Evolutionary conservation across 2,329 filamentous ascomycete genomes (phyloP), one percentile per base, ranked within the genome.

Genomic region (Fusarium sp.): DNA sequence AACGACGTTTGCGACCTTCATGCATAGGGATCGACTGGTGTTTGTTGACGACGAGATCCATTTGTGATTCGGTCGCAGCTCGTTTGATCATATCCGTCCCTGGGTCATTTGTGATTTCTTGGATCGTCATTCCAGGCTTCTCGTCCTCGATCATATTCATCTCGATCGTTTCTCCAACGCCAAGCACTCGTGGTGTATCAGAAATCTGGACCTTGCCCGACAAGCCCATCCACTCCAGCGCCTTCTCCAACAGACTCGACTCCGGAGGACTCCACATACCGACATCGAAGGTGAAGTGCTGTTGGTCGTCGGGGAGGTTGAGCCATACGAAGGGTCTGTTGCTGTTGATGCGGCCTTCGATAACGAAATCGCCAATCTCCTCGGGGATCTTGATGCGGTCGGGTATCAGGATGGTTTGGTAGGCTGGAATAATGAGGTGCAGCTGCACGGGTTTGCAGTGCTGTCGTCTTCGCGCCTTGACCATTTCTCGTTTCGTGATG

Each of bases 361-460:
- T 79, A 29, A 80, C 75, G 16, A 82, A 78, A 46, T 81, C 79
- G 8, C 79, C 79, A 30, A 82, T 77, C 12, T 79, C 77, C 0
- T 80, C 78, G 0, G 80, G 80, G 2, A 82, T 77, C 18, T 72
- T 60, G 20, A 82, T 75, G 6, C 78, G 74, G 40, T 82, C 80
- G 22, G 76, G 76, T 16, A 82, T 76, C 24, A 81, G 70, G 16
- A 82, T 77, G 0, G 81, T 78, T 43, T 80, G 77, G 51, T 82
- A 82, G 9, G 81, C 80, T 0, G 81, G 81, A 12, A 82, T 77
- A 12, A 82, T 74, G 9, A 83, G 77, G 52, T 82, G 80, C 5
- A 83, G 60, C 24, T 75, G 75, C 30, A 77, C 74, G 4, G 75
- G 66, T 6, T 60, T 66, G 1, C 55, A 68, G 32, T 55, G 75